phyloP scores from a whole-genome alignment of 2,329 filamentous ascomycete genomes.

The Fusarium poae region DNA sequence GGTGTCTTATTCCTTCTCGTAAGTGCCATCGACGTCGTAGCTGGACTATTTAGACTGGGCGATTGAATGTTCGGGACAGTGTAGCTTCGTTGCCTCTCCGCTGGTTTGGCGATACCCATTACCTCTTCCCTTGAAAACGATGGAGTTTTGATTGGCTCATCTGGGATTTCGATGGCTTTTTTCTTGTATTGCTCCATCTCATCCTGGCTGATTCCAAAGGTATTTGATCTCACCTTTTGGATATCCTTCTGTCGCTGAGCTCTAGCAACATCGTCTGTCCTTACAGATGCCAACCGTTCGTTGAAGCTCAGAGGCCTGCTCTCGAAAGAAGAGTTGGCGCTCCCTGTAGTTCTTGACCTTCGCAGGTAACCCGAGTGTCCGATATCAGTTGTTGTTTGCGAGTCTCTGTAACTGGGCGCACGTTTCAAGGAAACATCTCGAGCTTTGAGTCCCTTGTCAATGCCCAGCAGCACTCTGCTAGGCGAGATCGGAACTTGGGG shows the following conservation, averaged over 20 bases:
- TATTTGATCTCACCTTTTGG: conserved; percentile 64
- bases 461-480: conserved; percentile 82
- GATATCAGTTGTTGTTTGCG: conserved; percentile 32
- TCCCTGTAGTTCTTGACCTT: conserved; percentile 58
- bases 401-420: conserved; percentile 64
- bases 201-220: conserved; percentile 68
- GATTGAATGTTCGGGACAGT: conserved; percentile 55
- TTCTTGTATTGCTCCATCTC: conserved; percentile 72
- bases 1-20: conserved; percentile 35
- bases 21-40: conserved; percentile 23
- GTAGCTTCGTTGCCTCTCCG: conserved; percentile 59
- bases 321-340: conserved; percentile 46
- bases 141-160: conserved; percentile 61
- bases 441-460: conserved; percentile 87
- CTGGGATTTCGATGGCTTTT: conserved; percentile 67
- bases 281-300: conserved; percentile 82
- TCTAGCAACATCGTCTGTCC: conserved; percentile 65
- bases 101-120: conserved; percentile 53
- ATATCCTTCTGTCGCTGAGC: conserved; percentile 66
- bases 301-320: conserved; percentile 75
- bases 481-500: conserved; percentile 76
- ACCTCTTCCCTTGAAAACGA: conserved; percentile 75
- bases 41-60: conserved; percentile 36
- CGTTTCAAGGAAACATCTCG: conserved; percentile 87
- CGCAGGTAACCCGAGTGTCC: conserved; percentile 57